phyloP scores from a whole-genome alignment of 2,329 filamentous ascomycete species.

The Monilinia aucupariae region DNA sequence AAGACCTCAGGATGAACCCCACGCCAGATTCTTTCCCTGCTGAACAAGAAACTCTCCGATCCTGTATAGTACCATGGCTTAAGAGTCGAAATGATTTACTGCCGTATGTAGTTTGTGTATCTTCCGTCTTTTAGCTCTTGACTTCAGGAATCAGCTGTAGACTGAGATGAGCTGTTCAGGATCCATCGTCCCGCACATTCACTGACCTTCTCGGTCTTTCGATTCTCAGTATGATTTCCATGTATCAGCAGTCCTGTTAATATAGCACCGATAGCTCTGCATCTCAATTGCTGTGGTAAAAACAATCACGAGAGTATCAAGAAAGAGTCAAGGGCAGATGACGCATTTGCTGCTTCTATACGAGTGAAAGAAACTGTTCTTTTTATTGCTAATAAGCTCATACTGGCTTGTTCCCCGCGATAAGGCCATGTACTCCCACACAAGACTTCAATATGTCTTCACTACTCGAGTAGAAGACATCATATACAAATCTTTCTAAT shows the following conservation, averaged over 20 bases:
- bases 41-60: no score
- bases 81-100: not conserved
- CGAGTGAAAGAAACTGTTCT: not conserved
- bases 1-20: no score
- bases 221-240: not conserved
- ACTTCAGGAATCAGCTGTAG: not conserved
- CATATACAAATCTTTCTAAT: no score
- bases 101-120: not conserved
- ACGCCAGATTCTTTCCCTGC: no score
- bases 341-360: not conserved
- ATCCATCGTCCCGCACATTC: not conserved
- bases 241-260: not conserved
- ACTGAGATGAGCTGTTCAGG: not conserved
- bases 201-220: not conserved
- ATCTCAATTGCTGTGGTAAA: no score
- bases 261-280: not conserved
- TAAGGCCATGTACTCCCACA: not conserved
- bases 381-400: not conserved
- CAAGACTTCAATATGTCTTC: not conserved
- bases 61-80: no score
- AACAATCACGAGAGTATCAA: not conserved
- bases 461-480: no score
- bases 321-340: not conserved
- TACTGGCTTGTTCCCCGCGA: not conserved
- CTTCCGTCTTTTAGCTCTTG: not conserved